Evolutionary conservation across 352 stramenopile genomes (phyloP).

Genomic region (Phytophthora gonapodyides): DNA sequence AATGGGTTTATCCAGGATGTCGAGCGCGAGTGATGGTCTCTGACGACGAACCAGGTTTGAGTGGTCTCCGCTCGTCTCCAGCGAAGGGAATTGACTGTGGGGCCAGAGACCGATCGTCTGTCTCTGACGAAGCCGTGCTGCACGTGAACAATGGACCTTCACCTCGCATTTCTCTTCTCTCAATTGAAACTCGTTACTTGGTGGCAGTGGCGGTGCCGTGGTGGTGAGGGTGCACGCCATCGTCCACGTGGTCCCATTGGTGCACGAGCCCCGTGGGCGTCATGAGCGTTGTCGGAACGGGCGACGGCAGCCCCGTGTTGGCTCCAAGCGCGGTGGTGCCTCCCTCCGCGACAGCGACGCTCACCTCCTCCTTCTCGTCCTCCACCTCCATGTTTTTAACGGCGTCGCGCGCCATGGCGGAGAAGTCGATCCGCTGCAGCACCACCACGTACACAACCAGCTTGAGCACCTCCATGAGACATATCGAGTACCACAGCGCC

Average conservation of each 20-base stretch:
- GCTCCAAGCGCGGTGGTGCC: slow-evolving; percentile 28
- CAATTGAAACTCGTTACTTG: not conserved
- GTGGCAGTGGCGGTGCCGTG: not conserved
- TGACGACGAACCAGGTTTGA: too few relatives aligned
- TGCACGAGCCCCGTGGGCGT: slow-evolving; percentile 28
- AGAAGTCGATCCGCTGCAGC: slow-evolving; percentile 31
- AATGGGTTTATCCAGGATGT: too few relatives aligned
- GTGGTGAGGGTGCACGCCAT: slow-evolving; percentile 23
- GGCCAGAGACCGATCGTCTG: too few relatives aligned
- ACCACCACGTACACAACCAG: slow-evolving; percentile 29
- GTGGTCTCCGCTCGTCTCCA: too few relatives aligned
- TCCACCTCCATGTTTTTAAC: slow-evolving; percentile 40
- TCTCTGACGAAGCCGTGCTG: too few relatives aligned
- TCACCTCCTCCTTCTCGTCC: slow-evolving; percentile 31
- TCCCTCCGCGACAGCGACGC: slow-evolving; percentile 25
- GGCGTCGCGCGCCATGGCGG: slow-evolving; percentile 25
- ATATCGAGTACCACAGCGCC: slow-evolving; percentile 40
- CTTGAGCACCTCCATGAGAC: slow-evolving; percentile 39
- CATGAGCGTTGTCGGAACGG: slow-evolving; percentile 32
- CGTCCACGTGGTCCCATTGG: slow-evolving; percentile 33
- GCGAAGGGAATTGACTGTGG: too few relatives aligned
- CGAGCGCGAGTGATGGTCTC: too few relatives aligned
- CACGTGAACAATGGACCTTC: too few relatives aligned
- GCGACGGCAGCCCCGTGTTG: slow-evolving; percentile 31
- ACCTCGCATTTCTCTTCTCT: too few relatives aligned